phyloP scores from a whole-genome alignment of 768 basidiomycete species.

The Collybia sordida region DNA sequence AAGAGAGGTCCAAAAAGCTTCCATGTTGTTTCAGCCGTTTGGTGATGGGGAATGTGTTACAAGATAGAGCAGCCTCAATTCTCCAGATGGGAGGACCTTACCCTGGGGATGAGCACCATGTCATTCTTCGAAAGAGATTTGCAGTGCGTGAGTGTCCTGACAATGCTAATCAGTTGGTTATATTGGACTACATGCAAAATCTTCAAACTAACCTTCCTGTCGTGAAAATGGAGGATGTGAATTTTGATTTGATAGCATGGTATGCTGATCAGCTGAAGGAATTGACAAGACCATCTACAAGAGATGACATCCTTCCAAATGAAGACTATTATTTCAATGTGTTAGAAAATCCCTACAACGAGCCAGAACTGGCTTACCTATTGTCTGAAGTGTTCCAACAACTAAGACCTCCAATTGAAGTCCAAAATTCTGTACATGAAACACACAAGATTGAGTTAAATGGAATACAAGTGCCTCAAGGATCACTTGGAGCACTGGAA shows the following conservation, averaged over 20 bases:
- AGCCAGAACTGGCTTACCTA: neutral
- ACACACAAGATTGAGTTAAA: neutral
- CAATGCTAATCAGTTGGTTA: neutral
- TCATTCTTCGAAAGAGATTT: neutral
- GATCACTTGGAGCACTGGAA: no score
- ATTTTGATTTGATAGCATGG: neutral
- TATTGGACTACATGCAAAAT: constrained; percentile 3
- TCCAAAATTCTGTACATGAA: neutral
- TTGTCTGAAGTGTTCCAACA: neutral
- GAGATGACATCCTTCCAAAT: neutral
- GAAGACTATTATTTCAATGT: constrained; percentile 2
- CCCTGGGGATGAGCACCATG: constrained; percentile 3
- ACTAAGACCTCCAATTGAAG: neutral
- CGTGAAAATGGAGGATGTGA: neutral
- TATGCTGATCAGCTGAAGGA: neutral
- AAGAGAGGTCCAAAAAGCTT: neutral
- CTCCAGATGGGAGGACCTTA: neutral
- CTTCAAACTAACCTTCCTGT: neutral
- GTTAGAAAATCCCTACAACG: neutral
- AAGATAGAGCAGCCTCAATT: neutral
- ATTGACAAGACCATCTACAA: neutral
- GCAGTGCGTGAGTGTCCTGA: neutral
- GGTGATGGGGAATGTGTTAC: neutral
- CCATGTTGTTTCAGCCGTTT: neutral
- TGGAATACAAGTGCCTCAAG: neutral